These are phyloP conservation scores for Ascochyta fabae DNA, from an alignment of 2,329 filamentous ascomycete species.

Conservation along the genomic window DNA sequence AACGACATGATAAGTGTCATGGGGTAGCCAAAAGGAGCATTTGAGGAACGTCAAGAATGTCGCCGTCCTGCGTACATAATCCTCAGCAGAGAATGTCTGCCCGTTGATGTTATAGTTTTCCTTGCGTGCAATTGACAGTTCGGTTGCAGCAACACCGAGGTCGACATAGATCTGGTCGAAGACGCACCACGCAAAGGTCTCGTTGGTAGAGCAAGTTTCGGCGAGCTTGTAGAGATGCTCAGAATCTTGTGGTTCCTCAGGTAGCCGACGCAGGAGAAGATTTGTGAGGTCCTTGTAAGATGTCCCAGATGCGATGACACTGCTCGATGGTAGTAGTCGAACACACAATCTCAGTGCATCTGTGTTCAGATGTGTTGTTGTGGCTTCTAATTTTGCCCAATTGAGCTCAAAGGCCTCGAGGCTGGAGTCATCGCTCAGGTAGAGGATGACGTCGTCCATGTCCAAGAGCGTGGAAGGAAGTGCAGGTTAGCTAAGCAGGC, in stretches of 20 bases:
- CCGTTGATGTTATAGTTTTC: not conserved
- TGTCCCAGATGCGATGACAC: not conserved
- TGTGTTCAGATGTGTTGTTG: slow-evolving; percentile 22
- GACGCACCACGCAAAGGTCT: slow-evolving; percentile 19
- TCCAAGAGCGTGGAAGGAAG: not conserved
- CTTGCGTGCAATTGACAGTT: not conserved
- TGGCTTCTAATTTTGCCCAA: slow-evolving; percentile 26
- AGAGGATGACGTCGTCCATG: slow-evolving; percentile 30
- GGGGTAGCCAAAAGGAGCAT: slow-evolving; percentile 41
- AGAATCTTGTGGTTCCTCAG: slow-evolving; percentile 17
- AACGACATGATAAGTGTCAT: slow-evolving; percentile 27
- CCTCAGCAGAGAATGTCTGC: slow-evolving; percentile 1
- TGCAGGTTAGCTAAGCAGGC: slow-evolving; percentile 1
- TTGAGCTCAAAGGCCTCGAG: slow-evolving; percentile 32
- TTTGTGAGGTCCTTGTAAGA: slow-evolving; percentile 19
- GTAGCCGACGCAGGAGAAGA: slow-evolving; percentile 28
- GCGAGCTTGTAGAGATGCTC: slow-evolving; percentile 34
- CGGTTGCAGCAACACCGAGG: slow-evolving; percentile 4
- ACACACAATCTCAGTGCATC: slow-evolving; percentile 17
- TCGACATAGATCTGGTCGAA: slow-evolving; percentile 17
- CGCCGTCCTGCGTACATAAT: slow-evolving; percentile 13
- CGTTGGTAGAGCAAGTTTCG: slow-evolving; percentile 31
- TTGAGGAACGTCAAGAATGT: slow-evolving; percentile 39
- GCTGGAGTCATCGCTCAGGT: slow-evolving; percentile 30
- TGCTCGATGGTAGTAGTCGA: slow-evolving; percentile 6